phyloP scores from a whole-genome alignment of 208 protist genomes.

The Borovskyia barvae region DNA sequence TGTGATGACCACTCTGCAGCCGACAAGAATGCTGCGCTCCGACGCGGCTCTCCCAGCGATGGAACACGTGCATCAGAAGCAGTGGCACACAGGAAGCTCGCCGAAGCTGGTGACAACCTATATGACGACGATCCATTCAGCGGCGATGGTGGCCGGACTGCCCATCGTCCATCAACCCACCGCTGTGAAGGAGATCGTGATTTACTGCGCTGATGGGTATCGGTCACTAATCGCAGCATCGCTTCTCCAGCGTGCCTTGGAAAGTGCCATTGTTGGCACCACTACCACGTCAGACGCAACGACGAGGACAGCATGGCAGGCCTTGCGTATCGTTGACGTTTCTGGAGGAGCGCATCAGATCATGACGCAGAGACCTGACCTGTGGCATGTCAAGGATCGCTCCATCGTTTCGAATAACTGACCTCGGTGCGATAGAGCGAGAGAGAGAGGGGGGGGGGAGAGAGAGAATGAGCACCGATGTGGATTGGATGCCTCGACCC shows the following conservation, averaged over 20 bases:
- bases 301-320: slow-evolving; percentile 4
- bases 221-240: slow-evolving; percentile 77
- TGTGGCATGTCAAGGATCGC: slow-evolving; percentile 80
- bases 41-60: too few relatives aligned
- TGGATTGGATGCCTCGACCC: background rate
- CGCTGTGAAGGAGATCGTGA: slow-evolving; percentile 37
- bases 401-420: slow-evolving; percentile 87
- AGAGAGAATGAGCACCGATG: background rate
- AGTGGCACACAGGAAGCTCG: slow-evolving; percentile 22
- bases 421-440: slow-evolving; percentile 64
- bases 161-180: slow-evolving; percentile 15
- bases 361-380: slow-evolving; percentile 79
- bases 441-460: background rate
- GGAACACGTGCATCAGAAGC: too few relatives aligned
- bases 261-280: too few relatives aligned
- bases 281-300: too few relatives aligned
- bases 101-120: slow-evolving; percentile 24
- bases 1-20: slow-evolving; percentile 1
- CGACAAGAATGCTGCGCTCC: background rate
- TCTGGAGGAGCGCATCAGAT: slow-evolving; percentile 73
- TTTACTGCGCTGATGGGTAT: slow-evolving; percentile 81
- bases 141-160: slow-evolving; percentile 24
- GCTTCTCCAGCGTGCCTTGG: slow-evolving; percentile 59
- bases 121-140: slow-evolving; percentile 33
- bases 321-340: slow-evolving; percentile 43